Conservation (phyloP, 1,284 basidiomycete species). For the Puccinia hordei region DNA sequence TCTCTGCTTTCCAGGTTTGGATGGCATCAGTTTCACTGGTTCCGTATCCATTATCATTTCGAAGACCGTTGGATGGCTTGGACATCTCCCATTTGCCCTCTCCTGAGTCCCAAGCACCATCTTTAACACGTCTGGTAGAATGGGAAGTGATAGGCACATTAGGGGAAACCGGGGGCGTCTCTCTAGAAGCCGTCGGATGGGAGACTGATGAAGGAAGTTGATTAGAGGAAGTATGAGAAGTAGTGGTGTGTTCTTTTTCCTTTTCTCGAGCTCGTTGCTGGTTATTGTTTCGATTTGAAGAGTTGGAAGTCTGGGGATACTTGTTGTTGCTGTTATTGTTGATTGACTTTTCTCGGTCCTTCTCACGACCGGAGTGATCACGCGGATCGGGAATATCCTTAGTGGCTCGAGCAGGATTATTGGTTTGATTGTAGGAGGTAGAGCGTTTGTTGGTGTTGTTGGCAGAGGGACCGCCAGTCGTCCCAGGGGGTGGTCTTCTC, state of each 20-base stretch:
- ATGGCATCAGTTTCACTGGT: slow-evolving; percentile 48
- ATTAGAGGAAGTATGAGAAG: slow-evolving; percentile 4
- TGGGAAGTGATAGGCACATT: slow-evolving; percentile 9
- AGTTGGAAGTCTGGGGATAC: slow-evolving; percentile 13
- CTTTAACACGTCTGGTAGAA: slow-evolving; percentile 34
- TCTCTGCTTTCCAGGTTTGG: slow-evolving; percentile 50
- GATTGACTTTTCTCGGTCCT: slow-evolving; percentile 10
- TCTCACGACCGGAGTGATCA: slow-evolving; percentile 26
- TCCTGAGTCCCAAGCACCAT: slow-evolving; percentile 49
- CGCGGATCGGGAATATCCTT: slow-evolving; percentile 28
- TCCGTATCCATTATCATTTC: slow-evolving; percentile 14
- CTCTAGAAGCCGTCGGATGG: slow-evolving; percentile 3
- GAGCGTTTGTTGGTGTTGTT: slow-evolving; percentile 9
- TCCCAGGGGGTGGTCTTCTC: slow-evolving; percentile 27
- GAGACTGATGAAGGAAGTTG: slow-evolving; percentile 1
- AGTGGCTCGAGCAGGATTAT: slow-evolving; percentile 6
- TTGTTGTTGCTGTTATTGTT: neutral
- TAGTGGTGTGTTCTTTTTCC: too few species aligned
- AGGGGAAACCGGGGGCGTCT: neutral
- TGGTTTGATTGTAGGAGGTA: slow-evolving; percentile 25
- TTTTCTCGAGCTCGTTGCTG: slow-evolving; percentile 32
- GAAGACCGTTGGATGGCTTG: slow-evolving; percentile 5
- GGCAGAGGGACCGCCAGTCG: neutral
- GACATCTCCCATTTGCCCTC: slow-evolving; percentile 50
- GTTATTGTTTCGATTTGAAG: slow-evolving; percentile 18